Conservation (phyloP, 2,329 filamentous ascomycete species). For the Ophiostoma perfectum region DNA sequence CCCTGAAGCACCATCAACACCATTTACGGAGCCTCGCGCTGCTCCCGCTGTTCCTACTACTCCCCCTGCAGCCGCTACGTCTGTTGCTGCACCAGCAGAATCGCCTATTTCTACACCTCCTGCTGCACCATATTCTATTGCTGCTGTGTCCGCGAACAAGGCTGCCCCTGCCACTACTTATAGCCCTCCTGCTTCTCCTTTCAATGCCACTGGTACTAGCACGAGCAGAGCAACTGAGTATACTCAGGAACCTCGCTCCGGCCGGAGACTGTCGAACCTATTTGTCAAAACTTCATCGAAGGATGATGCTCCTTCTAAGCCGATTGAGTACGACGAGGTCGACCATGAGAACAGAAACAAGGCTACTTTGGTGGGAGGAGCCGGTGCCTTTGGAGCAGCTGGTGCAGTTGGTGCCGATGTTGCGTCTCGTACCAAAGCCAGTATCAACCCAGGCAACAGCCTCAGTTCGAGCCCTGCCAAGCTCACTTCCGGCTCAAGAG, state of each 20-base stretch:
- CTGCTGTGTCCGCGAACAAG: neutral
- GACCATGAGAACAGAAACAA: neutral
- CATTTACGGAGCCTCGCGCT: no score
- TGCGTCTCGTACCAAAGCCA: neutral
- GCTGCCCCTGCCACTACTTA: neutral
- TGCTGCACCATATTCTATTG: neutral
- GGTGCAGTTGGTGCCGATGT: conserved; percentile 16
- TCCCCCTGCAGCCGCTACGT: neutral
- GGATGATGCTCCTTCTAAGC: neutral
- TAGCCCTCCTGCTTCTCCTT: neutral
- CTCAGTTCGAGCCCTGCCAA: neutral
- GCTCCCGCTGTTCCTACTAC: neutral
- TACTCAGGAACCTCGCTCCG: neutral
- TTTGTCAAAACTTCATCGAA: neutral
- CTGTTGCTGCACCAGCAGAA: neutral
- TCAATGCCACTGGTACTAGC: neutral
- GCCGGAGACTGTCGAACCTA: neutral
- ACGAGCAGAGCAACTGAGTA: neutral
- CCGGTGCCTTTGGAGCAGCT: conserved; percentile 2
- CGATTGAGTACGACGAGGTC: neutral
- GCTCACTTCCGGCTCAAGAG: neutral
- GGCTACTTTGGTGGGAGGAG: neutral
- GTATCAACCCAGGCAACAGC: neutral
- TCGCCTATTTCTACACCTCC: neutral
- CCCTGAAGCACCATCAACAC: neutral